Conservation (phyloP, 192 early-diverging fungal genomes). For the Coemansia sp. region DNA sequence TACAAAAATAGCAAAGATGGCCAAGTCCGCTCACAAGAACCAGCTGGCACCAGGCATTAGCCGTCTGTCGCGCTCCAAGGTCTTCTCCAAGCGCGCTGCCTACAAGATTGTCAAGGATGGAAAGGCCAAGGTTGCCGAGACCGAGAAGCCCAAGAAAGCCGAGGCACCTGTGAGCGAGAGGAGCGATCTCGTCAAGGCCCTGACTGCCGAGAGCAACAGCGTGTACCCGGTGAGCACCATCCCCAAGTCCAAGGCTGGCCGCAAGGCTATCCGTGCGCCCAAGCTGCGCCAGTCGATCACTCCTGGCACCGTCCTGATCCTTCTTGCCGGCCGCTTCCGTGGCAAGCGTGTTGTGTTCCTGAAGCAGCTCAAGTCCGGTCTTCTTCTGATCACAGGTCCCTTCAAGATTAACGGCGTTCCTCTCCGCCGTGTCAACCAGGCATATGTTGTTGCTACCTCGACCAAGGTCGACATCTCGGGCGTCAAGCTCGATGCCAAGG, state of each 20-base stretch:
- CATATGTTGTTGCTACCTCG: constrained; percentile 99
- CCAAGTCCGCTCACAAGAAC: constrained; percentile 73
- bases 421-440: constrained; percentile 96
- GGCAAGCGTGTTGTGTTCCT: constrained; percentile 99
- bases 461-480: constrained; percentile 92
- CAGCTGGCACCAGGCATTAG: constrained; percentile 82
- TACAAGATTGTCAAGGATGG: constrained; percentile 84
- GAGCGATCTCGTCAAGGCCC: constrained; percentile 77
- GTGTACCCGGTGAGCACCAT: constrained; percentile 89
- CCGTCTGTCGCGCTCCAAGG: constrained; percentile 78
- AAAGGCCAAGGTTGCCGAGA: constrained; percentile 36
- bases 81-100: constrained; percentile 83
- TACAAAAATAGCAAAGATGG: constrained; percentile 57
- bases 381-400: constrained; percentile 96
- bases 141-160: constrained; percentile 18
- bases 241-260: constrained; percentile 71
- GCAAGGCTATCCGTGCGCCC: constrained; percentile 71
- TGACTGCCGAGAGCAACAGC: constrained; percentile 63
- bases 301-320: constrained; percentile 96
- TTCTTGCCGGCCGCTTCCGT: constrained; percentile 92
- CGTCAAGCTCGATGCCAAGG: constrained; percentile 68
- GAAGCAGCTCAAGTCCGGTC: constrained; percentile 91
- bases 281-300: constrained; percentile 90
- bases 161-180: constrained; percentile 46
- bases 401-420: constrained; percentile 99